Evolutionary conservation across 148 eudicot genomes (phyloP).

Genomic region (Cornus controversa): DNA sequence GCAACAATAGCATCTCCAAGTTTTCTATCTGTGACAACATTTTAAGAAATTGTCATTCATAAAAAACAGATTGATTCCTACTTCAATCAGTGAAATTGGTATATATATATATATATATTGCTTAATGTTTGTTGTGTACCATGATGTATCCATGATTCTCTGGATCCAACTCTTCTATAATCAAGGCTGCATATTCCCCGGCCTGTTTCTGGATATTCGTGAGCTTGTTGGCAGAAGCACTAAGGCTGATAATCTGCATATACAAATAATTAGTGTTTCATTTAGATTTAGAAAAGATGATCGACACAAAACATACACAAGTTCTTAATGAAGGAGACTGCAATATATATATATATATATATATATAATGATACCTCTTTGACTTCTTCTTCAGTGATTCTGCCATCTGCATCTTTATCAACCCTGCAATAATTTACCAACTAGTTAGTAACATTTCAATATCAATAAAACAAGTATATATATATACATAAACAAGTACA

Average conservation of each 20-base stretch:
- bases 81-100: too few relatives aligned
- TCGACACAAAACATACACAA: too few relatives aligned
- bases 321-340: too few relatives aligned
- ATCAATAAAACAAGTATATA: background rate
- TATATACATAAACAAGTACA: too few relatives aligned
- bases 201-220: constrained; percentile 55
- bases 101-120: background rate
- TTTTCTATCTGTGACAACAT: constrained; percentile 30
- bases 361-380: constrained; percentile 27
- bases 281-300: too few relatives aligned
- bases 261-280: too few relatives aligned
- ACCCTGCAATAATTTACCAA: constrained; percentile 26
- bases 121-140: constrained; percentile 26
- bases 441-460: background rate
- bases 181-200: constrained; percentile 53
- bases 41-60: background rate
- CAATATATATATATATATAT: background rate
- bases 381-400: constrained; percentile 41
- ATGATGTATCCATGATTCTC: constrained; percentile 42
- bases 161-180: constrained; percentile 65
- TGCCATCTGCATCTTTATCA: constrained; percentile 44
- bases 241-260: constrained; percentile 48
- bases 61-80: background rate
- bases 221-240: constrained; percentile 57
- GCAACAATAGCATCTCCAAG: constrained; percentile 36